Base-by-base conservation (phyloP, 202 grass and related monocot genomes). In the Schoenoplectus triqueter region DNA sequence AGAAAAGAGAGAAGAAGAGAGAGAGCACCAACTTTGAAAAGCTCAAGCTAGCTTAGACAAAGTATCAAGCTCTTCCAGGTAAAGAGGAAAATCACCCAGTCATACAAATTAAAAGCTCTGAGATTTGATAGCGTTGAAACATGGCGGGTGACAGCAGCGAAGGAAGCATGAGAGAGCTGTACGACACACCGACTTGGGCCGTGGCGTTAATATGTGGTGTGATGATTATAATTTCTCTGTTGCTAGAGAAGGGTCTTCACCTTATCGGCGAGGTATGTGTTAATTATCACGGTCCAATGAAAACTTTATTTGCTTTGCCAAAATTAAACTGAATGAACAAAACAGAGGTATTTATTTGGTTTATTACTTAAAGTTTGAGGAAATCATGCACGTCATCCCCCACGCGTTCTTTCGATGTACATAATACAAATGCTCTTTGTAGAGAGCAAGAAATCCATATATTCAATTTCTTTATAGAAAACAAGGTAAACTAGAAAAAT, bases 191-290 rank as follows among this genome's bases (percentile, higher is more conserved):
- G 50, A 93, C 89, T 40, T 98, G 95, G 95, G 92, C 95, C 62
- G 95, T 98, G 85, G 92, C 91, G 6, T 0, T 97, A 0, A 90
- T 97, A 18, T 91, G 88, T 74, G 13, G 82, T 42, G 83, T 92
- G 79, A 94, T 97, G 51, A 86, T 95, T 19, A 20, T 90, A 46
- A 4, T 97, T 65, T 97, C 95, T 73, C 54, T 94, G 60, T 80
- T 87, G 79, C 82, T 97, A 14, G 95, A 97, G 88, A 89, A 93
- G 75, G 92, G 80, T 3, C 90, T 97, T 62, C 91, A 97, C 89
- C 87, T 57, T 78, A 81, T 97, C 40, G 80, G 91, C 4, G 81
- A 95, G 69, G 92, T 95, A 85, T 59, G 82, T 78, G 14, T 41
- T 78, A n/a, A 4, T 2, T 80, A 65, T 15, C 10, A 78, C 21